A percentile compares a stretch with the other conserved stretches of the same genome.
These are phyloP conservation scores for Dryadomyces quercus-mongolicae DNA, from an alignment of 2,329 filamentous ascomycete species.

Conservation along the genomic window DNA sequence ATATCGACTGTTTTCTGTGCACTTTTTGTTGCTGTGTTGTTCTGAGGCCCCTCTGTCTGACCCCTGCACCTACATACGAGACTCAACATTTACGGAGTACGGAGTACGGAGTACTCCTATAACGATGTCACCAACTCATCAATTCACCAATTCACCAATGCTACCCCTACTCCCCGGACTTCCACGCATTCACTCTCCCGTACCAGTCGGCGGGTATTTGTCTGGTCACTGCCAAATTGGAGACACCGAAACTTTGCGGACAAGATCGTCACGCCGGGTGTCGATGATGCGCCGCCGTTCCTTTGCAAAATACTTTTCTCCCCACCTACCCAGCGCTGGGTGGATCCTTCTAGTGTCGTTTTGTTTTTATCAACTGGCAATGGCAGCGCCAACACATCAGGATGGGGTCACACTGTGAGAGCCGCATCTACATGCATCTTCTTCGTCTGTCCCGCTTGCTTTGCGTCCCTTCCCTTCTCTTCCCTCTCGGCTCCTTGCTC, in stretches of 20 bases:
- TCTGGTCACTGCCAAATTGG: neutral
- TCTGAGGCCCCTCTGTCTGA: neutral
- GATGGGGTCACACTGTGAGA: conserved; percentile 57
- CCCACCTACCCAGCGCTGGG: conserved; percentile 31
- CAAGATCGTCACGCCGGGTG: conserved; percentile 31
- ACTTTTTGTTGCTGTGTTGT: conserved; percentile 3
- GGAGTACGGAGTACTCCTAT: neutral
- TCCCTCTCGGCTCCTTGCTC: conserved; percentile 23
- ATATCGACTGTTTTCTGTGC: conserved; percentile 17
- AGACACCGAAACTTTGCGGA: conserved; percentile 14
- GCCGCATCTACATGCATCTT: conserved; percentile 52
- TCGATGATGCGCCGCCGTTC: conserved; percentile 26
- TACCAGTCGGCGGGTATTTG: neutral
- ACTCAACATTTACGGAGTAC: too few species aligned
- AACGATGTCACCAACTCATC: neutral
- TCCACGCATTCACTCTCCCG: neutral
- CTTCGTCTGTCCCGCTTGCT: conserved; percentile 29
- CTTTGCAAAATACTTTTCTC: conserved; percentile 3
- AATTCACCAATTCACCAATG: neutral
- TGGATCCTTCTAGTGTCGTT: conserved; percentile 52
- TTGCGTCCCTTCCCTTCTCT: conserved; percentile 23
- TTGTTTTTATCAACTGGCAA: conserved; percentile 64
- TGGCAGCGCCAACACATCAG: conserved; percentile 85
- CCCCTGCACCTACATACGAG: neutral
- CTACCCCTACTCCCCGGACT: neutral